Evolutionary conservation across 495 filamentous ascomycete genomes (phyloP).

Genomic region (Daldinia caldariorum): DNA sequence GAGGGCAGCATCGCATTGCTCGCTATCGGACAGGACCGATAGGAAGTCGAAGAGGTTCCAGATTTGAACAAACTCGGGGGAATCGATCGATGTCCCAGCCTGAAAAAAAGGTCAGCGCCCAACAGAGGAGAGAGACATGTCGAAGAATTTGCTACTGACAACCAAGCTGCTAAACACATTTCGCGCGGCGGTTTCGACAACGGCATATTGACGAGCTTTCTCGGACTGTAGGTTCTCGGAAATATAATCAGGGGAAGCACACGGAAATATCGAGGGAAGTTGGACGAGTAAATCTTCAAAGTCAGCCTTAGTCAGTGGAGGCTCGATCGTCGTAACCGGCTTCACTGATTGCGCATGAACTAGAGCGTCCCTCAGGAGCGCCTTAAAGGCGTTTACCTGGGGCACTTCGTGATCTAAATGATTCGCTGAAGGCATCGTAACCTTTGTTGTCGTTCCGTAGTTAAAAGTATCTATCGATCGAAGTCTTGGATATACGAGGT

Average conservation of each 20-base stretch:
- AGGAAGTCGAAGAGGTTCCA: constrained; percentile 96
- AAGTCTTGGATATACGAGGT: neutral
- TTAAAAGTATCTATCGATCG: constrained; percentile 1
- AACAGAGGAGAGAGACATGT: constrained; percentile 21
- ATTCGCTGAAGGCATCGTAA: constrained; percentile 54
- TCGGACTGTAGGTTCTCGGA: constrained; percentile 46
- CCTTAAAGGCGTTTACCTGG: constrained; percentile 65
- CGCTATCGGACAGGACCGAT: constrained; percentile 82
- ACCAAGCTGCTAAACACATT: constrained; percentile 79
- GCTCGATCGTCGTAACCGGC: constrained; percentile 74
- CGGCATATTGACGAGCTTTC: constrained; percentile 64
- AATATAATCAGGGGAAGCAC: constrained; percentile 13
- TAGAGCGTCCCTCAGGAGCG: constrained; percentile 69
- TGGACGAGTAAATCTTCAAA: constrained; percentile 60
- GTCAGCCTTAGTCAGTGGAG: constrained; percentile 73
- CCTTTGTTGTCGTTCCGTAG: neutral
- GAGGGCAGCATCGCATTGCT: constrained; percentile 84
- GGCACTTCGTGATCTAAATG: constrained; percentile 59
- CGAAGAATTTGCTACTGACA: constrained; percentile 59
- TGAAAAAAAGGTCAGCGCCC: constrained; percentile 52
- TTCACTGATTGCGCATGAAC: constrained; percentile 72
- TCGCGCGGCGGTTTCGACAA: constrained; percentile 81
- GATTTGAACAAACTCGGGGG: constrained; percentile 77
- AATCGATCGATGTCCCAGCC: constrained; percentile 75
- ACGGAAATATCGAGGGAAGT: constrained; percentile 52